Evolutionary conservation across 2,329 filamentous ascomycete genomes (phyloP).

Genomic region (Clonostachys sp.): DNA sequence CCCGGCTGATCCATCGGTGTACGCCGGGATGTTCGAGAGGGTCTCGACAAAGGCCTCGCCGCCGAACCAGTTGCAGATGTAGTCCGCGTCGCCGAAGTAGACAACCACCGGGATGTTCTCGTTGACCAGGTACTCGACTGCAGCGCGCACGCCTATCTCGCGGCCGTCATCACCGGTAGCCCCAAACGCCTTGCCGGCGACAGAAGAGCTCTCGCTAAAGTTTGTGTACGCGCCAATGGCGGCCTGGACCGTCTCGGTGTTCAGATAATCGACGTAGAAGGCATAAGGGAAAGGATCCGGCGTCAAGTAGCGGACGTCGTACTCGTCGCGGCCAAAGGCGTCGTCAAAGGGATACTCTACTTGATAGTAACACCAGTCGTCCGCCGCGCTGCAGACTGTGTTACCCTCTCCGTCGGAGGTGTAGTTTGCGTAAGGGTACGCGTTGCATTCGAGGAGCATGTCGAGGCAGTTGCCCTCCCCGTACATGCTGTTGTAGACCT

Average conservation of each 20-base stretch:
- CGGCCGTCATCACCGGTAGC: constrained; percentile 65
- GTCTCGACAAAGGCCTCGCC: constrained; percentile 94
- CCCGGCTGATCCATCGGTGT: constrained; percentile 65
- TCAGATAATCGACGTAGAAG: constrained; percentile 64
- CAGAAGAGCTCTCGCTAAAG: constrained; percentile 65
- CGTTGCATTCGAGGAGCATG: too few species aligned
- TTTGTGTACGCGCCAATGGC: constrained; percentile 92
- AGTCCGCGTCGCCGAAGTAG: constrained; percentile 87
- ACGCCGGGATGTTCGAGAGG: constrained; percentile 77
- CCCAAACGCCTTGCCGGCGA: too few species aligned
- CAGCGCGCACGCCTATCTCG: too few species aligned
- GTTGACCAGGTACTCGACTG: constrained; percentile 44
- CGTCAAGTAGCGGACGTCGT: constrained; percentile 73
- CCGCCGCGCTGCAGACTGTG: too few species aligned
- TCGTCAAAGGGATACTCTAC: constrained; percentile 47
- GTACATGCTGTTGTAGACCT: too few species aligned
- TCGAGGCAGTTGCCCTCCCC: too few species aligned
- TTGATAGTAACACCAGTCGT: too few species aligned
- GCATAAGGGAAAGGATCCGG: constrained; percentile 49
- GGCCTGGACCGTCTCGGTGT: constrained; percentile 76
- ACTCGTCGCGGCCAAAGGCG: constrained; percentile 86
- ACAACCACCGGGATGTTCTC: constrained; percentile 91
- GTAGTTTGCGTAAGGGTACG: too few species aligned
- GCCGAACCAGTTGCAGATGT: constrained; percentile 97
- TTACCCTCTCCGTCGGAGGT: too few species aligned